Evolutionary conservation across 129 eudicot species (phyloP), one percentile per base, ranked within the genome.

Genomic region (Helianthus tuberosus): DNA sequence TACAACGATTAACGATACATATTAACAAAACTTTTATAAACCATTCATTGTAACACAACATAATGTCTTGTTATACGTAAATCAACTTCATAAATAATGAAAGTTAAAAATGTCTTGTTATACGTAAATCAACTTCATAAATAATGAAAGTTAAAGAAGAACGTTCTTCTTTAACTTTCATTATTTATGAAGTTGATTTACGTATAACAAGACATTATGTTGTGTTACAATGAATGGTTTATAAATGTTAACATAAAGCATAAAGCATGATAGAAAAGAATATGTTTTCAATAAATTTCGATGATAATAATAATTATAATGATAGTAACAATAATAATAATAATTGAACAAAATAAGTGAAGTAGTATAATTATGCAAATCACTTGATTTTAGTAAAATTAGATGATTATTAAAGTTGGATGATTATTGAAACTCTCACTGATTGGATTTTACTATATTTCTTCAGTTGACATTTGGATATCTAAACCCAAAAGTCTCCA

Each of bases 401-500:
- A 3, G 59, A 6, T 14, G 55, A 14, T 13, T 50, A 50, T 14
- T 50, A 5, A 50, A 50, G n/a, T 32, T 16, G 11, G 60, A 7
- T n/a, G 23, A n/a, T 14, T 51, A 51, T n/a, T 51, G 7, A 51
- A 51, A 51, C 23, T n/a, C 8, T 53, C 29, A 5, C 4, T 59
- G 16, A 59, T 11, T 25, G 64, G 35, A 59, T 25, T 9, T 25
- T 23, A 20, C 27, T 59, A 25, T 59, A 25, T 59, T 29, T 11
- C 8, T 29, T 25, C 8, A 59, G 64, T 59, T 59, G 39, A 59
- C 64, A 59, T 59, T 59, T 29, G 41, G 64, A 59, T 59, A 27
- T 25, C 16, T 6, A 8, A 59, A 27, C 41, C 64, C 9, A 59
- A 59, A 59, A 27, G 64, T 27, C 64, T 27, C 11, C 64, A 5